Conservation (phyloP, 345 rosid species). For the Arabis hirsuta region DNA sequence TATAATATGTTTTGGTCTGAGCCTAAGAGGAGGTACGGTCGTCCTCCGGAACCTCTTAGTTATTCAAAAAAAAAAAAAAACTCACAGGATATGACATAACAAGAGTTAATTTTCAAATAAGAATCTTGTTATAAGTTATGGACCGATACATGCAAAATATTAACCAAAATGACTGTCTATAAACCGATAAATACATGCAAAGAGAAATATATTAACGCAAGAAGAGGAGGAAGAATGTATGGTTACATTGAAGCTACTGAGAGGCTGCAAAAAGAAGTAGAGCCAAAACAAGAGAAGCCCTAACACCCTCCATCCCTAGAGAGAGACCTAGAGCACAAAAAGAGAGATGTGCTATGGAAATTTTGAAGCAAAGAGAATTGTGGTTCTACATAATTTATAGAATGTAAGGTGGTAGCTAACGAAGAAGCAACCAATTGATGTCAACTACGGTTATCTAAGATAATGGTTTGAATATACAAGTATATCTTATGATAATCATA, state of each 20-base stretch:
- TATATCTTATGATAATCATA: no score
- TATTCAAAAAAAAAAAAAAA: no score
- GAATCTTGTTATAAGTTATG: not conserved
- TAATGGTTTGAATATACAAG: conserved; percentile 6
- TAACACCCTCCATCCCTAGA: conserved; percentile 46
- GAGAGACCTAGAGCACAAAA: not conserved
- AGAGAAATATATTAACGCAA: not conserved
- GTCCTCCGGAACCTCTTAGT: no score
- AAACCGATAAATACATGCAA: conserved; percentile 3
- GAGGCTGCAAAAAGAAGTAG: conserved; percentile 48
- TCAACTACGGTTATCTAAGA: conserved; percentile 2
- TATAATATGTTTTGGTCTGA: no score
- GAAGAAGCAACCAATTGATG: not conserved
- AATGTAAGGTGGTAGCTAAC: conserved; percentile 8
- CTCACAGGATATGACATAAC: not conserved
- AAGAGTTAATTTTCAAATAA: not conserved
- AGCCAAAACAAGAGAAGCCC: conserved; percentile 45
- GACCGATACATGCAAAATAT: not conserved
- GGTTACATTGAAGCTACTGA: conserved; percentile 65
- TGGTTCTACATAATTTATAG: conserved; percentile 24
- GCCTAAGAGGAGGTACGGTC: no score
- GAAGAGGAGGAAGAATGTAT: not conserved
- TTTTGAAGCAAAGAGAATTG: not conserved
- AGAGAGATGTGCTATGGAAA: conserved; percentile 9
- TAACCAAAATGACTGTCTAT: not conserved